These are phyloP conservation scores for Eremothecium gossypii DNA, from an alignment of 1,139 yeast genomes.

Conservation along the genomic window DNA sequence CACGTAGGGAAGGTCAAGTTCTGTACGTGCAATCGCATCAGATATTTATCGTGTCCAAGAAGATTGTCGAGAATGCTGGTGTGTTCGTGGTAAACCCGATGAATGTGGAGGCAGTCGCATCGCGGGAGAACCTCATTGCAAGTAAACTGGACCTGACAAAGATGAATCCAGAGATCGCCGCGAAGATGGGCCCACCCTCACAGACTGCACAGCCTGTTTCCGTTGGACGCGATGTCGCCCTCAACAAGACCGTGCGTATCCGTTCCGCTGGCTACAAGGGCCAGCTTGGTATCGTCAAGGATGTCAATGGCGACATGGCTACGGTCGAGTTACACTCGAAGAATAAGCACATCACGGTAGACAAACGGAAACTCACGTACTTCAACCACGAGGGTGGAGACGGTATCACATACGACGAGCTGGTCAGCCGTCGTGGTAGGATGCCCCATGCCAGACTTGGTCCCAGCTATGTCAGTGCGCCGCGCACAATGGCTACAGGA, in stretches of 20 bases:
- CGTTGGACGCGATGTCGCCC: conserved; percentile 71
- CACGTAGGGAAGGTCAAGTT: conserved; percentile 78
- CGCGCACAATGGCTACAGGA: conserved; percentile 26
- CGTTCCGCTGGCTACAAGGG: conserved; percentile 90
- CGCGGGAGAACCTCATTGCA: conserved; percentile 43
- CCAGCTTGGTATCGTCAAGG: conserved; percentile 84
- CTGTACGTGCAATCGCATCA: conserved; percentile 75
- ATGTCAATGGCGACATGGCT: conserved; percentile 84
- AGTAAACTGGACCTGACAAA: conserved; percentile 47
- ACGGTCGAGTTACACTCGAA: conserved; percentile 91
- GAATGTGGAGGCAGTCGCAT: conserved; percentile 74
- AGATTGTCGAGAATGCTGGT: conserved; percentile 78
- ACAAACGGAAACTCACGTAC: conserved; percentile 67
- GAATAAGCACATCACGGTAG: conserved; percentile 77
- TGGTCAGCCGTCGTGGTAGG: conserved; percentile 36
- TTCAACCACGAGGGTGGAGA: conserved; percentile 51
- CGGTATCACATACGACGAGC: conserved; percentile 71
- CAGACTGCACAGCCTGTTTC: conserved; percentile 21
- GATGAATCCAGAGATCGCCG: conserved; percentile 71
- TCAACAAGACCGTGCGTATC: conserved; percentile 79
- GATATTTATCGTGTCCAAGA: conserved; percentile 72
- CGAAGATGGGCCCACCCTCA: conserved; percentile 39
- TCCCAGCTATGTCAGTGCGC: conserved; percentile 31
- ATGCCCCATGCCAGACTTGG: conserved; percentile 29
- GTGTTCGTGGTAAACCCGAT: conserved; percentile 73